Evolutionary conservation across 352 stramenopile species (phyloP).

Genomic region (Phytophthora melonis): DNA sequence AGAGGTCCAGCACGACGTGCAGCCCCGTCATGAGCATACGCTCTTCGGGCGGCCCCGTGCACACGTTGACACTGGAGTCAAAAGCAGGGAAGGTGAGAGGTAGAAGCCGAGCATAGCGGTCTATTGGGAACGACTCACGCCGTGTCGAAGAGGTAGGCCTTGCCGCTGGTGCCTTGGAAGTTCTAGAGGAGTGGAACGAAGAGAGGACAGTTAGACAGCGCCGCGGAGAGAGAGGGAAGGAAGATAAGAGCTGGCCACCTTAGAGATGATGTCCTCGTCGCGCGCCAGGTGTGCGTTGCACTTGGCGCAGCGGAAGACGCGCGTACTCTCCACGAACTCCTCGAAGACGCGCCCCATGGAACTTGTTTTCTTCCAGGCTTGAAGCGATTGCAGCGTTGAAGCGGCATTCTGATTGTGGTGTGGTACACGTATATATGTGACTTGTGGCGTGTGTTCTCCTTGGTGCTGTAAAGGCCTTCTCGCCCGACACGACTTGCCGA

Average conservation of each 20-base stretch:
- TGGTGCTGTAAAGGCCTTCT: not conserved
- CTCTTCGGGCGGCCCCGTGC: constrained; percentile 88
- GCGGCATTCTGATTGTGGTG: not conserved
- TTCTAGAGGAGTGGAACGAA: constrained; percentile 49
- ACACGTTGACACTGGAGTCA: constrained; percentile 84
- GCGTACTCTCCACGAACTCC: constrained; percentile 91
- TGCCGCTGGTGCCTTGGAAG: constrained; percentile 84
- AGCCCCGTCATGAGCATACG: constrained; percentile 94
- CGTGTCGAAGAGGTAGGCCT: constrained; percentile 94
- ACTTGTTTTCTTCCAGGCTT: constrained; percentile 9
- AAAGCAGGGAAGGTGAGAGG: constrained; percentile 7
- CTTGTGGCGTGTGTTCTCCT: not conserved
- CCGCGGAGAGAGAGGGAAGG: not conserved
- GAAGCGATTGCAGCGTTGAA: constrained; percentile 12
- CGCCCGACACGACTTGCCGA: not conserved
- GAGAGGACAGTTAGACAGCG: not conserved
- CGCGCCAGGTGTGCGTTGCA: constrained; percentile 93
- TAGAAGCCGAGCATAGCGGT: not conserved
- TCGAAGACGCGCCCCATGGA: constrained; percentile 87
- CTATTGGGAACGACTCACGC: constrained; percentile 47
- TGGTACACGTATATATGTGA: constrained; percentile 7
- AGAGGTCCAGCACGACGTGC: constrained; percentile 95
- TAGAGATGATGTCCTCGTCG: constrained; percentile 95
- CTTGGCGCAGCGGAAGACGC: constrained; percentile 92
- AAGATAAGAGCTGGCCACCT: constrained; percentile 52